A percentile compares a stretch with the other conserved stretches of the same genome.
phyloP scores from a whole-genome alignment of 257 asterid species.

The Coffea eugenioides region DNA sequence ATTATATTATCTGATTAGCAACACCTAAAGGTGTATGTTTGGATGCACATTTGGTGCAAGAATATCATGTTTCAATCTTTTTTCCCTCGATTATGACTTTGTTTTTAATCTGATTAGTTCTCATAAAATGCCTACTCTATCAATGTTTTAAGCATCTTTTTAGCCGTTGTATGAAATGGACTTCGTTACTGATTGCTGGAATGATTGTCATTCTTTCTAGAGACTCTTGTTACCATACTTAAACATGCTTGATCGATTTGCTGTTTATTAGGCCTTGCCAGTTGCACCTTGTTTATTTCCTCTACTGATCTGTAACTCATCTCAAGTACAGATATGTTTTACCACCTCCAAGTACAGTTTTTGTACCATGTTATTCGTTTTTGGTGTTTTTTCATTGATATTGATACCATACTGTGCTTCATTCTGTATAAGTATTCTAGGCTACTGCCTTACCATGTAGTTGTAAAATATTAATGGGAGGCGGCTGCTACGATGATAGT shows the following conservation, averaged over 20 bases:
- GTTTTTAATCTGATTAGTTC: background rate
- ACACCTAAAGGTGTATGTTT: background rate
- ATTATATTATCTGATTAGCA: background rate
- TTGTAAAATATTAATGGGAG: conserved; percentile 98
- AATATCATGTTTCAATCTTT: background rate
- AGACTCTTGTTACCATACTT: background rate
- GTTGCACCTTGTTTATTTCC: too few relatives aligned
- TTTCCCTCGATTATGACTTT: background rate
- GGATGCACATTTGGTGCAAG: background rate
- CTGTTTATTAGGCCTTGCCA: too few relatives aligned
- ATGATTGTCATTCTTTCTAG: background rate
- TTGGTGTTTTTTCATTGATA: background rate
- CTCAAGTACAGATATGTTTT: too few relatives aligned
- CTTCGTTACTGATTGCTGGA: background rate
- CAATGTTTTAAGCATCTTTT: too few relatives aligned
- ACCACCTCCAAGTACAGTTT: background rate
- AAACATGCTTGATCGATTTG: background rate
- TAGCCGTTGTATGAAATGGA: background rate
- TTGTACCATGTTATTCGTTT: background rate
- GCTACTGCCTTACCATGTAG: conserved; percentile 94
- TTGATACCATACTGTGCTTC: background rate
- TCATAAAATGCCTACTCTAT: background rate
- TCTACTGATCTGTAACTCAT: background rate
- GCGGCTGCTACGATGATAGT: conserved; percentile 21
- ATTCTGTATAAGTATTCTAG: conserved; percentile 33